phyloP scores from a whole-genome alignment of 129 eudicot genomes.

The Saussurea involucrata region DNA sequence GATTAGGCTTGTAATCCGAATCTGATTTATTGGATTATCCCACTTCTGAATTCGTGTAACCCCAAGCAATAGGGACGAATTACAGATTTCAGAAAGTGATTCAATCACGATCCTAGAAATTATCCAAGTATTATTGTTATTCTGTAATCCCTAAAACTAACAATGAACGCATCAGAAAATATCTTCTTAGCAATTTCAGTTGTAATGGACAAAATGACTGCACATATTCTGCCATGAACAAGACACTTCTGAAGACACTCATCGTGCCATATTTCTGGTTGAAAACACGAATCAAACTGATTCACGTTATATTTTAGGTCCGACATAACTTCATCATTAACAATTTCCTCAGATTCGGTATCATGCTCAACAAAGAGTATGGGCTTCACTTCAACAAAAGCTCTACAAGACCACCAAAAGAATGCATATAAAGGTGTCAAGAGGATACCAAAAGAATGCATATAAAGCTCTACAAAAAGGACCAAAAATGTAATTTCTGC shows the following conservation, averaged over 20 bases:
- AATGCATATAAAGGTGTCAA: not conserved
- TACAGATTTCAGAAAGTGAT: no score
- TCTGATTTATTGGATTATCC: no score
- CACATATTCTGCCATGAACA: slow-evolving; percentile 51
- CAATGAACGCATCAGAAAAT: slow-evolving; percentile 21
- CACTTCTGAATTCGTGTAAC: no score
- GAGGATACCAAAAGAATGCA: no score
- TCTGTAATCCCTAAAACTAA: no score
- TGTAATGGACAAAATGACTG: slow-evolving; percentile 56
- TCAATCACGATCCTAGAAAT: no score
- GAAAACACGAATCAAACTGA: slow-evolving; percentile 50
- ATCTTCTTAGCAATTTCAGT: slow-evolving; percentile 40
- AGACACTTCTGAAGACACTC: slow-evolving; percentile 63
- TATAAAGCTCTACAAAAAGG: no score
- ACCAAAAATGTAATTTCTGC: no score
- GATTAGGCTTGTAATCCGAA: no score
- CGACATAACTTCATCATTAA: slow-evolving; percentile 21
- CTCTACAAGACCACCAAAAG: slow-evolving; percentile 45
- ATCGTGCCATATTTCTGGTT: slow-evolving; percentile 64
- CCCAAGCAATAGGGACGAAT: no score
- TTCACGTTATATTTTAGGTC: slow-evolving; percentile 16
- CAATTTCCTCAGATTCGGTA: slow-evolving; percentile 31
- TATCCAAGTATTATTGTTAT: no score
- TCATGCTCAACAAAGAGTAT: slow-evolving; percentile 52
- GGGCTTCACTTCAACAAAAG: slow-evolving; percentile 90